Conservation (phyloP, 495 filamentous ascomycete species). For the Annulohypoxylon stygium region DNA sequence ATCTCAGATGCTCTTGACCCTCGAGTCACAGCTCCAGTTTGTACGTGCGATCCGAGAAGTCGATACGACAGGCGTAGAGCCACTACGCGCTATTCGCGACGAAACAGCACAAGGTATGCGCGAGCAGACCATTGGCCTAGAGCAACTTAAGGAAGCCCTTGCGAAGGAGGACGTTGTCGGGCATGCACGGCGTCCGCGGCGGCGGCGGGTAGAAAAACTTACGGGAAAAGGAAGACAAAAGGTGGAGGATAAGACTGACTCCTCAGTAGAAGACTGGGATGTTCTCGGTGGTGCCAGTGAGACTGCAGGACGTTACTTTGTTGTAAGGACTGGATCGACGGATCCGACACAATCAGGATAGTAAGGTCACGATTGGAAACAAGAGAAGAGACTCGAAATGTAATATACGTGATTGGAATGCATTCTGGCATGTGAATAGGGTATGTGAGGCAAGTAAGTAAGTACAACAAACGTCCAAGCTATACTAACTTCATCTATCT, state of each 20-base stretch:
- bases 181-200: slow-evolving; percentile 60
- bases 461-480: slow-evolving; percentile 21
- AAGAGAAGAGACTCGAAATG: slow-evolving; percentile 6
- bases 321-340: slow-evolving; percentile 73
- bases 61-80: slow-evolving; percentile 76
- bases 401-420: slow-evolving; percentile 4
- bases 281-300: slow-evolving; percentile 73
- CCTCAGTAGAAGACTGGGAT: slow-evolving; percentile 72
- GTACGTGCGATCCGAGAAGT: slow-evolving; percentile 86
- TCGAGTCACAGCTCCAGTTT: slow-evolving; percentile 89
- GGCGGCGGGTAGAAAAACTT: slow-evolving; percentile 42
- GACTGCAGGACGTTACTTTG: slow-evolving; percentile 80
- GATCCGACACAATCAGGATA: slow-evolving; percentile 1
- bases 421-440: slow-evolving; percentile 3
- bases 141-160: slow-evolving; percentile 55
- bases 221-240: slow-evolving; percentile 20
- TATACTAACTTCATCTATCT: not conserved
- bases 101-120: slow-evolving; percentile 68
- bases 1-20: slow-evolving; percentile 73
- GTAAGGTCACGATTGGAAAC: slow-evolving; percentile 13
- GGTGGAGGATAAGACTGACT: slow-evolving; percentile 39
- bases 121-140: slow-evolving; percentile 60
- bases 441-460: slow-evolving; percentile 25
- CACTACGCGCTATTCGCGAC: slow-evolving; percentile 83
- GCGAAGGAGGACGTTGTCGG: slow-evolving; percentile 59